These are phyloP conservation scores for Rubus idaeus DNA, from an alignment of 306 rosid genomes.

Conservation along the genomic window DNA sequence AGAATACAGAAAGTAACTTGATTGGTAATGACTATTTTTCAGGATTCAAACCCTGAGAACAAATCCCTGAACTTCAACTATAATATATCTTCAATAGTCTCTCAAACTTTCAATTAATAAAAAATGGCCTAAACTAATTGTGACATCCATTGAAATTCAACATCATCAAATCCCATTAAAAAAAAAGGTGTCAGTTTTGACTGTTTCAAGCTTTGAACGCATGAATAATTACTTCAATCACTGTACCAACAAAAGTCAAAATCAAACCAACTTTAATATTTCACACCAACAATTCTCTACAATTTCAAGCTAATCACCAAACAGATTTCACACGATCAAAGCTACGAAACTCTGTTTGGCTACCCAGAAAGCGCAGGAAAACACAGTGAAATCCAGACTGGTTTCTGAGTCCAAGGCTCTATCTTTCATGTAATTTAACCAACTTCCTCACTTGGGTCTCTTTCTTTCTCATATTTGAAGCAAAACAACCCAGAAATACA, in stretches of 20 bases:
- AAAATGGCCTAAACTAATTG: neutral
- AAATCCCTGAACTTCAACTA: neutral
- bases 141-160: neutral
- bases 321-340: neutral
- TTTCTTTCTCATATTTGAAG: neutral
- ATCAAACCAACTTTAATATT: neutral
- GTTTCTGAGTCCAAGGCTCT: neutral
- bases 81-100: neutral
- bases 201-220: slow-evolving; percentile 13
- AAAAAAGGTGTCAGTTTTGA: slow-evolving; percentile 11
- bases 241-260: neutral
- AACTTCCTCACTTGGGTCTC: neutral
- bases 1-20: neutral
- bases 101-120: neutral
- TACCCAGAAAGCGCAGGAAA: slow-evolving; percentile 21
- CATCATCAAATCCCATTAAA: neutral
- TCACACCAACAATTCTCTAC: neutral
- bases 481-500: neutral
- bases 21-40: neutral
- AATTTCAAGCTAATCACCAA: neutral
- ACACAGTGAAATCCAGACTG: neutral
- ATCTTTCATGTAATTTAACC: neutral
- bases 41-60: neutral
- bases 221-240: neutral
- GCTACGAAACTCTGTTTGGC: neutral